Conservation (phyloP, 768 basidiomycete genomes). For the Tricholoma terreum region DNA sequence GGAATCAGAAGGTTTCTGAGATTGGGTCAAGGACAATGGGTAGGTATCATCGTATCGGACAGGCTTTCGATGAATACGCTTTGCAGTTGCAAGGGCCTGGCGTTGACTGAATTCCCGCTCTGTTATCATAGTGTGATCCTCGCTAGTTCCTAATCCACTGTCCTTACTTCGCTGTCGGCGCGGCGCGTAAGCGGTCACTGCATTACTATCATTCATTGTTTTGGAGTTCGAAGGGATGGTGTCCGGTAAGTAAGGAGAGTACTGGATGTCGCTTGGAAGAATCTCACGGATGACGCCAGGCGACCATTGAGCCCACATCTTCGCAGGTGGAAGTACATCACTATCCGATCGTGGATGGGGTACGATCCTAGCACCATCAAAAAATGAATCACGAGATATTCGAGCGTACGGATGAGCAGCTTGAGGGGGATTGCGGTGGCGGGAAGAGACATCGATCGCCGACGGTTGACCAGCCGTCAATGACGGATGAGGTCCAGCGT, state of each 20-base stretch:
- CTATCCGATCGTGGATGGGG: conserved; percentile 34
- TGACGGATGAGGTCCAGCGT: conserved; percentile 32
- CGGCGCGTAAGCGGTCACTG: conserved; percentile 52
- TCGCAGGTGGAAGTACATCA: conserved; percentile 37
- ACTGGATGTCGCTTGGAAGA: conserved; percentile 41
- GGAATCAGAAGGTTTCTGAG: conserved; percentile 13
- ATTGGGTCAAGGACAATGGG: conserved; percentile 22
- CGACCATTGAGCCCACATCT: conserved; percentile 52
- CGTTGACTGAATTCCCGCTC: conserved; percentile 8
- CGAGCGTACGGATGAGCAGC: conserved; percentile 44
- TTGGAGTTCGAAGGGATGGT: conserved; percentile 22
- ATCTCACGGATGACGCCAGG: conserved; percentile 44
- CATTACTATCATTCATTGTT: conserved; percentile 47
- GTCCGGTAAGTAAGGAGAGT: conserved; percentile 42
- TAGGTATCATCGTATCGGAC: conserved; percentile 36
- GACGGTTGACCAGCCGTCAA: conserved; percentile 4
- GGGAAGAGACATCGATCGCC: conserved; percentile 25
- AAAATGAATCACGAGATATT: conserved; percentile 32
- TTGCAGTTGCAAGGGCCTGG: conserved; percentile 3
- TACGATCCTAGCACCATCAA: conserved; percentile 29
- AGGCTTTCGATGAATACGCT: conserved; percentile 24
- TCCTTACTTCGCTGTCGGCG: conserved; percentile 25
- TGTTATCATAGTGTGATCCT: conserved; percentile 28
- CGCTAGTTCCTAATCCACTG: conserved; percentile 49
- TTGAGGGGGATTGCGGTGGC: conserved; percentile 38